These are phyloP conservation scores for Ophiostoma sp. DNA, from an alignment of 2,329 filamentous ascomycete genomes.

Conservation along the genomic window DNA sequence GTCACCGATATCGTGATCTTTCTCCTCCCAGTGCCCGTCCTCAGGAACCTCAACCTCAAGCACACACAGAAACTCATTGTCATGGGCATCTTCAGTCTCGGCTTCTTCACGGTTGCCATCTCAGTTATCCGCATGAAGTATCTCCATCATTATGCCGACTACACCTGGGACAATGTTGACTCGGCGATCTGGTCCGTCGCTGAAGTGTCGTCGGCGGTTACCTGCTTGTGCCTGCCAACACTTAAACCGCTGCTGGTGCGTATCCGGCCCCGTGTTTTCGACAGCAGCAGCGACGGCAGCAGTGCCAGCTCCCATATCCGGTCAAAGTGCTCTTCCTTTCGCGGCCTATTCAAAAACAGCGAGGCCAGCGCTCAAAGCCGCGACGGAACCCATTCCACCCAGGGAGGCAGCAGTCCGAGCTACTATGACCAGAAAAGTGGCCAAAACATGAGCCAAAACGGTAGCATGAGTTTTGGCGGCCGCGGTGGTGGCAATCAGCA, in stretches of 20 bases:
- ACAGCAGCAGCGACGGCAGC: background rate
- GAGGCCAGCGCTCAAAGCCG: conserved; percentile 3
- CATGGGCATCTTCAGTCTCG: conserved; percentile 38
- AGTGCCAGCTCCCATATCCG: background rate
- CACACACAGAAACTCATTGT: conserved; percentile 30
- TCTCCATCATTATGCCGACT: conserved; percentile 34
- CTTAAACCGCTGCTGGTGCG: conserved; percentile 32
- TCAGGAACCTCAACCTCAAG: conserved; percentile 27
- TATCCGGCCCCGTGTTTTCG: background rate
- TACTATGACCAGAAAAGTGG: background rate
- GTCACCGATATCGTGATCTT: conserved; percentile 37
- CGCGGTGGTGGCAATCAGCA: background rate
- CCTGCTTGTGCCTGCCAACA: conserved; percentile 37
- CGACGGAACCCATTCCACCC: background rate
- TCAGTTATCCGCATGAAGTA: conserved; percentile 39
- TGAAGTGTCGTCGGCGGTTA: conserved; percentile 36
- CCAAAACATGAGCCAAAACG: background rate
- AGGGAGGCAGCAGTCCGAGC: background rate
- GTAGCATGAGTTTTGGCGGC: background rate
- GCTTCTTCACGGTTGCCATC: conserved; percentile 39
- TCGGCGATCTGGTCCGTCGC: conserved; percentile 37
- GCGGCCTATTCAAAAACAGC: conserved; percentile 11
- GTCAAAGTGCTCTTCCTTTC: background rate
- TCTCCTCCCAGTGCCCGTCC: conserved; percentile 35
- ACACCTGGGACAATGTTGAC: conserved; percentile 38